Evolutionary conservation across 805 yeast genomes (phyloP).

Genomic region (Lipomyces yamanashiensis): DNA sequence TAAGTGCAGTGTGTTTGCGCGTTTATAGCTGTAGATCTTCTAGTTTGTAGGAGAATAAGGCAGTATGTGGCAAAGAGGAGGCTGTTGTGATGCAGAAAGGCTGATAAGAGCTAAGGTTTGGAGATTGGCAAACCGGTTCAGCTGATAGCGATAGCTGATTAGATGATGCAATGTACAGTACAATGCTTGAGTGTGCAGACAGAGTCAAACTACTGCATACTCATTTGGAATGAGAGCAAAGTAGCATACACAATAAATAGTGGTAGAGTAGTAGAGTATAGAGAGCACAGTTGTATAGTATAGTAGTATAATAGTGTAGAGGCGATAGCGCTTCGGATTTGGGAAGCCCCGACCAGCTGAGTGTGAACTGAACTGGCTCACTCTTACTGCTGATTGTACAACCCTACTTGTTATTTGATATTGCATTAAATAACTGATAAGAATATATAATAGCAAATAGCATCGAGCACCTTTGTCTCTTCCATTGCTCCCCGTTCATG

Average conservation of each 20-base stretch:
- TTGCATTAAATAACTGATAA: too few relatives aligned
- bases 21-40: neutral
- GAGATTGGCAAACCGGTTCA: neutral
- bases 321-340: neutral
- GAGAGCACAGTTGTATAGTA: neutral
- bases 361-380: neutral
- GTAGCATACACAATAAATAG: too few relatives aligned
- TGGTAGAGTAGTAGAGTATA: neutral
- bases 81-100: neutral
- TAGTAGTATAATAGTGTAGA: neutral
- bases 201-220: too few relatives aligned
- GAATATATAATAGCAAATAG: too few relatives aligned
- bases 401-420: too few relatives aligned
- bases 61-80: neutral
- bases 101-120: slow-evolving; percentile 1
- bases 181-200: too few relatives aligned
- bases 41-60: neutral
- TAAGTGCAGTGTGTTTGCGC: neutral
- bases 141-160: neutral
- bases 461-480: too few relatives aligned
- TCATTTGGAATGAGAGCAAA: too few relatives aligned
- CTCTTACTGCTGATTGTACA: neutral
- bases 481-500: too few relatives aligned
- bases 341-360: neutral
- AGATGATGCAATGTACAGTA: too few relatives aligned